Evolutionary conservation across 2,329 filamentous ascomycete species (phyloP).

Genomic region (Alternaria ventricosa): DNA sequence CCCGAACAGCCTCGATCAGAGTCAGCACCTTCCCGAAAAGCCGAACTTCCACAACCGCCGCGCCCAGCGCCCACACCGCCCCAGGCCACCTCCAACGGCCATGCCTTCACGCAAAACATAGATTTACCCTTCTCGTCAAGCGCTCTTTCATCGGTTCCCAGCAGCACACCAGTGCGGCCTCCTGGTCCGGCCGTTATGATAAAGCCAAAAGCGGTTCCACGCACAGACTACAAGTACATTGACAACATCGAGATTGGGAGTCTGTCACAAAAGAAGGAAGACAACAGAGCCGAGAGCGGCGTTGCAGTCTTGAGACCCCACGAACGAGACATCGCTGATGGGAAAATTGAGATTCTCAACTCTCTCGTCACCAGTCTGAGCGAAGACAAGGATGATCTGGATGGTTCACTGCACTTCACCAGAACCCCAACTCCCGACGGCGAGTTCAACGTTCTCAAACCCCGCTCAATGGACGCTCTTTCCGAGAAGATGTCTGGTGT

Average conservation of each 20-base stretch:
- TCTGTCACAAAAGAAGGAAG: slow-evolving; percentile 60
- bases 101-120: slow-evolving; percentile 21
- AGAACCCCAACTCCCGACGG: slow-evolving; percentile 61
- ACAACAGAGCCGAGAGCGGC: slow-evolving; percentile 61
- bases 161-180: slow-evolving; percentile 24
- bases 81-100: slow-evolving; percentile 17
- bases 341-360: slow-evolving; percentile 73
- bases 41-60: slow-evolving; percentile 16
- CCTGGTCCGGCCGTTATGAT: slow-evolving; percentile 56
- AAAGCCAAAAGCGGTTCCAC: slow-evolving; percentile 52
- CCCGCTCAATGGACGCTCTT: slow-evolving; percentile 71
- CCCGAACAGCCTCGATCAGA: slow-evolving; percentile 17
- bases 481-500: slow-evolving; percentile 77
- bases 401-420: slow-evolving; percentile 64
- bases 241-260: slow-evolving; percentile 41
- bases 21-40: slow-evolving; percentile 14
- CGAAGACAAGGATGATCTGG: slow-evolving; percentile 75
- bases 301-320: slow-evolving; percentile 70
- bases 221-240: slow-evolving; percentile 50
- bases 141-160: slow-evolving; percentile 19
- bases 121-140: slow-evolving; percentile 20
- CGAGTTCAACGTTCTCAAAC: slow-evolving; percentile 70
- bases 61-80: slow-evolving; percentile 16
- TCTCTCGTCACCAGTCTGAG: slow-evolving; percentile 75
- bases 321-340: slow-evolving; percentile 81